Percentiles rank a stretch among this genome's conserved stretches.
Evolutionary conservation across 345 rosid genomes (phyloP).

Genomic region (Camelina neglecta): DNA sequence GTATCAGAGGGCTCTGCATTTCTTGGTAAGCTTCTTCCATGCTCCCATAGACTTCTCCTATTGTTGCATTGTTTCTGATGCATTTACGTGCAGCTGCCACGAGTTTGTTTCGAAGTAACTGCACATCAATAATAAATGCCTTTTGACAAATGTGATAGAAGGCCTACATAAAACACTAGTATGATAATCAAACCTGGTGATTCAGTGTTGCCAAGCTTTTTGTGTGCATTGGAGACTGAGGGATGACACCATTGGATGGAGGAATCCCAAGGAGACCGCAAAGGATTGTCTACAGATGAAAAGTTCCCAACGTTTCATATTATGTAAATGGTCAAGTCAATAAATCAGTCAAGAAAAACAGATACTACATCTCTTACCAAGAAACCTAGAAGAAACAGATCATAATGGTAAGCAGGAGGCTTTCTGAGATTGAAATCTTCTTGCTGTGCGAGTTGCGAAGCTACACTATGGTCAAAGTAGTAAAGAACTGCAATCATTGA

Average conservation of each 20-base stretch:
- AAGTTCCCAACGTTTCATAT: not conserved
- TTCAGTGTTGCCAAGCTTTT: conserved; percentile 81
- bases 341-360: conserved; percentile 28
- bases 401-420: conserved; percentile 88
- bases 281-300: conserved; percentile 57
- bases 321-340: conserved; percentile 11
- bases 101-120: conserved; percentile 74
- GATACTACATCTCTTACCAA: conserved; percentile 53
- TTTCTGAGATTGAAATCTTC: conserved; percentile 88
- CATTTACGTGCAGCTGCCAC: conserved; percentile 67
- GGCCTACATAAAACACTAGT: not conserved
- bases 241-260: conserved; percentile 84
- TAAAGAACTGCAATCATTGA: conserved; percentile 94
- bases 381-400: conserved; percentile 86
- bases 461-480: conserved; percentile 94
- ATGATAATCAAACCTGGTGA: conserved; percentile 60
- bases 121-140: conserved; percentile 27
- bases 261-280: conserved; percentile 85
- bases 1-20: conserved; percentile 71
- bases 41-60: conserved; percentile 69
- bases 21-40: conserved; percentile 81
- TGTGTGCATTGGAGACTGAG: conserved; percentile 89
- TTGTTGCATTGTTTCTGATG: conserved; percentile 58
- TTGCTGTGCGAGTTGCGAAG: conserved; percentile 94
- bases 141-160: not conserved